These are phyloP conservation scores for Daedaleopsis sinensis DNA, from an alignment of 768 basidiomycete species.

Conservation along the genomic window DNA sequence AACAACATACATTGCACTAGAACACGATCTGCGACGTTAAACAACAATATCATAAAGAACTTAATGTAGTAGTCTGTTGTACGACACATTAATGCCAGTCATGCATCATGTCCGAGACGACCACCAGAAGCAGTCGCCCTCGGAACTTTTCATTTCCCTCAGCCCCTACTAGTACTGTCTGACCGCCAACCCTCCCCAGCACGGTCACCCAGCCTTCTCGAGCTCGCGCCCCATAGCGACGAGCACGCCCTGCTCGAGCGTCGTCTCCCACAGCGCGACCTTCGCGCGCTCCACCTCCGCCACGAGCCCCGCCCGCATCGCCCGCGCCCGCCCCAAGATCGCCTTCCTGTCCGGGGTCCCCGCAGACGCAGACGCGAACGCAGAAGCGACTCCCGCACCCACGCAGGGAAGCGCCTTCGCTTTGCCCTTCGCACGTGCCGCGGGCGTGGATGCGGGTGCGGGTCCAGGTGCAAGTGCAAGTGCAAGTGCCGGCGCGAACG, in stretches of 20 bases:
- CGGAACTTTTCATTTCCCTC: no score
- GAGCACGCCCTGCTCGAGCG: constrained; percentile 69
- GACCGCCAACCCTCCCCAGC: neutral
- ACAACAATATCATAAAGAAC: no score
- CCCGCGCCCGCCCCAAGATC: constrained; percentile 54
- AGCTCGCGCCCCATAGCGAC: constrained; percentile 20
- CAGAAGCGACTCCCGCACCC: constrained; percentile 7
- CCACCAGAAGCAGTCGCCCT: no score
- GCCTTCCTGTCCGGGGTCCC: constrained; percentile 39
- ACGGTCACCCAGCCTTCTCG: constrained; percentile 8
- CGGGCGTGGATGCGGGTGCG: neutral
- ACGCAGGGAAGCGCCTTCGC: constrained; percentile 23
- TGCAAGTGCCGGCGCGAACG: neutral
- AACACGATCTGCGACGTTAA: no score
- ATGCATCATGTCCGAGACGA: no score
- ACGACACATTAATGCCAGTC: neutral
- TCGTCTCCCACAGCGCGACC: constrained; percentile 73
- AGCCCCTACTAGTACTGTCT: no score
- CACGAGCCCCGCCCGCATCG: constrained; percentile 53
- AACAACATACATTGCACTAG: no score
- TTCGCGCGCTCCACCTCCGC: constrained; percentile 62
- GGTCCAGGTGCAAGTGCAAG: no score
- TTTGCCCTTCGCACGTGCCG: constrained; percentile 17
- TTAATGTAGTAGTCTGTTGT: no score
- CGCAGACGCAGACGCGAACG: constrained; percentile 7